A percentile compares a stretch with the other conserved stretches of the same genome.
Conservation (phyloP, 495 filamentous ascomycete genomes). For the Usnea hakonensis region DNA sequence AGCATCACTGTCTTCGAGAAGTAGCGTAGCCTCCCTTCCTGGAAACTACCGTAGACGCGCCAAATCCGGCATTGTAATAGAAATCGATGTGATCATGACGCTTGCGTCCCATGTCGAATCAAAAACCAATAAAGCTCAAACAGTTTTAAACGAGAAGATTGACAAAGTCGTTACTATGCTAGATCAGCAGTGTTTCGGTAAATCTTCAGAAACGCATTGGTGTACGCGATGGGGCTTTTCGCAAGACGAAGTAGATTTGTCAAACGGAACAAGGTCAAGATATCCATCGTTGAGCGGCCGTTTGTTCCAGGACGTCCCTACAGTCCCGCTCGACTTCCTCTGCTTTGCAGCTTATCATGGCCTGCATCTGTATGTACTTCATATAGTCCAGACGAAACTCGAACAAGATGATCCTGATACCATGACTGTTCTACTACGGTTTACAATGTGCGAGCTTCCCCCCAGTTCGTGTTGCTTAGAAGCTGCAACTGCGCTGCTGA, state of each 20-base stretch:
- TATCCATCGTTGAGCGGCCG: no score
- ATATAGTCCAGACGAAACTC: not conserved
- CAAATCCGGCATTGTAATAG: not conserved
- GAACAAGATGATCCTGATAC: no score
- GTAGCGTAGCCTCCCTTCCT: no score
- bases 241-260: no score
- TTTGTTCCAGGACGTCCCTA: no score
- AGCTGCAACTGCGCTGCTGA: no score
- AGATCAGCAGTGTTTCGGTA: not conserved
- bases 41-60: no score
- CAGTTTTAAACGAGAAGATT: not conserved
- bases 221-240: not conserved
- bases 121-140: not conserved
- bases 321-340: not conserved
- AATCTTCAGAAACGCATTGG: not conserved
- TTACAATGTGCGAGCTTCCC: no score
- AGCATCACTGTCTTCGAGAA: no score
- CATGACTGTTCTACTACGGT: no score
- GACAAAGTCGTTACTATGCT: not conserved
- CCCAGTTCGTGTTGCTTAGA: not conserved
- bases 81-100: not conserved
- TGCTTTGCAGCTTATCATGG: not conserved
- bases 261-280: not conserved
- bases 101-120: not conserved
- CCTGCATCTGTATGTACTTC: not conserved